These are phyloP conservation scores for Solanum gracilifrons DNA, from an alignment of 257 asterid genomes.

Conservation along the genomic window DNA sequence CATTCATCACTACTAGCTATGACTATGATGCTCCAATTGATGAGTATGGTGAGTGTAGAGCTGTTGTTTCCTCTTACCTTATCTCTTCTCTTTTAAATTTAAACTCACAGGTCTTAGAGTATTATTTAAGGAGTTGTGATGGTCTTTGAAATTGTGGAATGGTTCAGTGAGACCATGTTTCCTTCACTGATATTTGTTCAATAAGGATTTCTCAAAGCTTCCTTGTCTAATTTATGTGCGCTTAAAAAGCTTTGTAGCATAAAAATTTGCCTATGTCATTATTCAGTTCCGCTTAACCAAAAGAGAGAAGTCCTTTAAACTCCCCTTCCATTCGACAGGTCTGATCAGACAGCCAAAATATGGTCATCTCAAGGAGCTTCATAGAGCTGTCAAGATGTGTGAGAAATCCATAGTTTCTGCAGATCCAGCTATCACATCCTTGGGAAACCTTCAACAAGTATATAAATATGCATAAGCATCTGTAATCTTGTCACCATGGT, in stretches of 20 bases:
- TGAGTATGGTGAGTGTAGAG: conserved; percentile 47
- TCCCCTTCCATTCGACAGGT: not conserved
- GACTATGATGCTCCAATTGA: conserved; percentile 94
- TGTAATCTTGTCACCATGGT: not conserved
- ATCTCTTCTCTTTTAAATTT: not conserved
- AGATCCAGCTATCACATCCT: conserved; percentile 71
- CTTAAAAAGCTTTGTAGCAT: not conserved
- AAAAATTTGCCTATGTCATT: not conserved
- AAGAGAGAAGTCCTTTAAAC: not conserved
- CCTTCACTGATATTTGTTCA: not conserved
- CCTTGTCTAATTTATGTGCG: not conserved
- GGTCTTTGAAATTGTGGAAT: not conserved
- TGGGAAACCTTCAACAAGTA: conserved; percentile 93
- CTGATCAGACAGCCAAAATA: conserved; percentile 81
- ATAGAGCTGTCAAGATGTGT: conserved; percentile 64
- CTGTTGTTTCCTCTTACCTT: not conserved
- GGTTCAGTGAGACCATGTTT: not conserved
- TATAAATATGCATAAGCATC: not conserved
- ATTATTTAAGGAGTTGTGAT: not conserved
- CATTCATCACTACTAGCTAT: conserved; percentile 84
- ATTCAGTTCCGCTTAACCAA: not conserved
- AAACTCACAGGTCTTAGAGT: not conserved
- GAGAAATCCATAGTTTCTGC: conserved; percentile 74
- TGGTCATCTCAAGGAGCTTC: conserved; percentile 87
- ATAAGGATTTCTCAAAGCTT: not conserved